Evolutionary conservation across 495 filamentous ascomycete genomes (phyloP), one percentile per base, ranked within the genome.

Genomic region (Hamigera avellanea): DNA sequence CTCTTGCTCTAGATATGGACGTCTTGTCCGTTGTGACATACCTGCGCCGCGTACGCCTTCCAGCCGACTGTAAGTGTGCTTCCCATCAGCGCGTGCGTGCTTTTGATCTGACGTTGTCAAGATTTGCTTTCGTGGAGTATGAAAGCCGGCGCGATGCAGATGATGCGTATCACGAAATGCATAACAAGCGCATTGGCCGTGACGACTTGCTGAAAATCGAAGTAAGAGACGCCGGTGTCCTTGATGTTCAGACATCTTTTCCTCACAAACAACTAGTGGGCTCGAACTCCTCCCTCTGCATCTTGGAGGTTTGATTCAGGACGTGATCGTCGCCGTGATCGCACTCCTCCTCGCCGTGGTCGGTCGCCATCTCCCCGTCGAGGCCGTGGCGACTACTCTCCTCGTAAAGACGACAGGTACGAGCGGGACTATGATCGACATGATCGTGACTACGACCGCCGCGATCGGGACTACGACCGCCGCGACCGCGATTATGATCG

Each of bases 91-190:
- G 29, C 2, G 26, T 29, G 39, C 36, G 34, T 15, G 23, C 19
- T 34, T 27, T 41, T 35, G 13, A 26, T 40, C 32, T 25, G 39
- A 36, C 45, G 50, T 57, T 35, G 37, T n/a, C 27, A 35, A 98
- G 91, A 41, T 99, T 99, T 59, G 91, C 91, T 13, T 99, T 99
- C 64, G 91, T 99, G 35, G 91, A 99, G 64, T 99, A 99, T 61
- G 91, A 99, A 68, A 93, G 86, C 61, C 86, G 91, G 49, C 93
- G 91, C 49, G 91, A 99, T 72, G 87, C 91, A 31, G 91, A 99
- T 66, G 91, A 99, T 72, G 91, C 91, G 21, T 99, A 99, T 56
- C 86, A 96, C 61, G 91, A 99, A 62, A 96, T 99, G 93, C 91
- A 99, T 60, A 95, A 95, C 67, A 94, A 93, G 76, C 85, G 91